Evolutionary conservation across 768 basidiomycete species (phyloP).

Genomic region (Boletus sp.): DNA sequence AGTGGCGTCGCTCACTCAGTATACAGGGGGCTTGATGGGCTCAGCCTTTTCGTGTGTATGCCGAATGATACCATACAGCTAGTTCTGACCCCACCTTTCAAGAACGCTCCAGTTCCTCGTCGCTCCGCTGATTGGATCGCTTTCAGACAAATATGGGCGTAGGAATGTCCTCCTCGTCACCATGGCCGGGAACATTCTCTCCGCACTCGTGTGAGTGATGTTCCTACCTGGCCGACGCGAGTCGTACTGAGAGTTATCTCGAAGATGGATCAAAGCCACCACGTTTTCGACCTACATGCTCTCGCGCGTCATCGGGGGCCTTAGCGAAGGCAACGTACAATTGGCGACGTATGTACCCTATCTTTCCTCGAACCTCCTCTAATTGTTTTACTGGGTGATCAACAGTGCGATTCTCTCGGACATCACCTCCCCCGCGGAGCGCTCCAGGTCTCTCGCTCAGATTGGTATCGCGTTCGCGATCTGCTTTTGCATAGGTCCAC

Average conservation of each 20-base stretch:
- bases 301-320: constrained; percentile 86
- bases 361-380: not conserved
- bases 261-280: constrained; percentile 87
- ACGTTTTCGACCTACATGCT: constrained; percentile 88
- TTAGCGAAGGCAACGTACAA: constrained; percentile 98
- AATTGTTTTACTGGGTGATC: not conserved
- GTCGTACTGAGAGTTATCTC: not conserved
- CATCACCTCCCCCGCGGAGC: constrained; percentile 74
- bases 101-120: constrained; percentile 84
- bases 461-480: constrained; percentile 97
- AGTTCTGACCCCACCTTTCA: constrained; percentile 32
- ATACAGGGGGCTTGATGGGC: constrained; percentile 82
- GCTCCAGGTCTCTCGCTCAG: constrained; percentile 84
- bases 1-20: constrained; percentile 6
- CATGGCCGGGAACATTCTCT: constrained; percentile 92
- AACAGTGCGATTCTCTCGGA: constrained; percentile 90
- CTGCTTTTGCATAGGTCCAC: constrained; percentile 90
- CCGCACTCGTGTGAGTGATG: constrained; percentile 71
- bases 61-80: constrained; percentile 32
- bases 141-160: constrained; percentile 90
- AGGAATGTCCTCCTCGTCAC: constrained; percentile 78
- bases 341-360: constrained; percentile 75
- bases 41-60: constrained; percentile 82
- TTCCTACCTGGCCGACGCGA: not conserved
- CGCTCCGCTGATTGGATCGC: constrained; percentile 74